Evolutionary conservation across 1,284 basidiomycete genomes (phyloP).

Genomic region (Sporisorium iseilematis-ciliati): DNA sequence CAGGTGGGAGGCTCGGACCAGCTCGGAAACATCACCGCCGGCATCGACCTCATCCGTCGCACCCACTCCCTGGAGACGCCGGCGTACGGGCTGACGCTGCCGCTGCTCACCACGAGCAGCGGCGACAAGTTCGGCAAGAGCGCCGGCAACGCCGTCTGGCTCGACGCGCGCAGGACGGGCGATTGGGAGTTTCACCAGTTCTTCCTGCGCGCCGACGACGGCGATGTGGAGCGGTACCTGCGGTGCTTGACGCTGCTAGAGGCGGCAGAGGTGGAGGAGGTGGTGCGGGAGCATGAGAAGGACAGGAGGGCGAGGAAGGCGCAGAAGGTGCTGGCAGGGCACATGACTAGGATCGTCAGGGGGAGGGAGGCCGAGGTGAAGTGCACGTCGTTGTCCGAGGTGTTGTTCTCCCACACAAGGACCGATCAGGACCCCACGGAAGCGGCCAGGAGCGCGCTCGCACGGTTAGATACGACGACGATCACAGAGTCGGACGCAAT

Average conservation of each 20-base stretch:
- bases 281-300: conserved; percentile 76
- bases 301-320: conserved; percentile 77
- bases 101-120: conserved; percentile 86
- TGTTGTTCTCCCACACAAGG: conserved; percentile 73
- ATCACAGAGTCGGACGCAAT: not conserved
- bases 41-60: conserved; percentile 85
- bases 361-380: conserved; percentile 71
- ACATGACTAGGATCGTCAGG: conserved; percentile 82
- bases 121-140: conserved; percentile 99
- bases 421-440: conserved; percentile 4
- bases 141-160: conserved; percentile 94
- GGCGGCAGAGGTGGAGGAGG: conserved; percentile 74
- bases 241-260: conserved; percentile 86
- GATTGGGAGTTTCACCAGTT: conserved; percentile 76
- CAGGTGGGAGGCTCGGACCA: conserved; percentile 98
- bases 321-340: conserved; percentile 83
- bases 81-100: conserved; percentile 90
- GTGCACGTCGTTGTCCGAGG: conserved; percentile 73
- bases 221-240: conserved; percentile 84
- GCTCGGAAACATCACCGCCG: conserved; percentile 97
- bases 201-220: conserved; percentile 85
- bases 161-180: conserved; percentile 24
- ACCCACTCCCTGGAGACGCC: conserved; percentile 64
- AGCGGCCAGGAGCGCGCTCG: conserved; percentile 69
- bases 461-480: not conserved